Base-by-base conservation (phyloP, 177 flowering plant species). In the Vitis hybrid region DNA sequence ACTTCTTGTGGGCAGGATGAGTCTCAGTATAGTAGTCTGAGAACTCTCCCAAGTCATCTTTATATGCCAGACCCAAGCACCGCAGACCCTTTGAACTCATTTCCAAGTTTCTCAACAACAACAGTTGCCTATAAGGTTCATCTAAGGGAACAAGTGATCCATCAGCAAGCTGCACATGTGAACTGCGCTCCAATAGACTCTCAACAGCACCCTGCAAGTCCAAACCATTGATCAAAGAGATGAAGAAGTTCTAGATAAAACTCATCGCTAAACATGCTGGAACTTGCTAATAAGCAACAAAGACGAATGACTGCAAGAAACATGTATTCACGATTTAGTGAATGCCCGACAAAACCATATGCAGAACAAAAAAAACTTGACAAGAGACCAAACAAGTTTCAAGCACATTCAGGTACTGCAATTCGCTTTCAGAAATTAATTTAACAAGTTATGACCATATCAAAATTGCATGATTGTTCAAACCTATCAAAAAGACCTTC, bases 51-150 rank as follows among this genome's bases (percentile, higher is more conserved):
- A 94, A 58, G 22, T 90, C 92, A 80, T 94, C 97, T 80, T 89
- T 94, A 66, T 89, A 92, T 62, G 97, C 97, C 74, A 92, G 57
- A 62, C 94, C 98, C 80, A 94, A 81, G 77, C 98, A 92, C 29
- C 98, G 80, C 73, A 92, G 68, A 19, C 97, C 97, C 80, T 88
- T 92, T 65, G 97, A 90, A 75, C 90, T 88, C 98, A 94, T 90
- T 51, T 90, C 91, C 74, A 75, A 53, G 21, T 70, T 88, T 79
- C 75, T 87, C 48, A 62, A 56, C 64, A 84, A 74, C 81, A 94
- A 70, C 6, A 86, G 58, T 74, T 88, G 82, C 81, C 82, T 85
- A 51, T 94, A 94, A 53, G 87, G 65, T 56, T 92, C 92, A 74
- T 92, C 97, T 31, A 91, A 73, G 60, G 92, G 86, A 68, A 79